phyloP scores from a whole-genome alignment of 768 basidiomycete genomes.

The Cystobasidium onofrii region DNA sequence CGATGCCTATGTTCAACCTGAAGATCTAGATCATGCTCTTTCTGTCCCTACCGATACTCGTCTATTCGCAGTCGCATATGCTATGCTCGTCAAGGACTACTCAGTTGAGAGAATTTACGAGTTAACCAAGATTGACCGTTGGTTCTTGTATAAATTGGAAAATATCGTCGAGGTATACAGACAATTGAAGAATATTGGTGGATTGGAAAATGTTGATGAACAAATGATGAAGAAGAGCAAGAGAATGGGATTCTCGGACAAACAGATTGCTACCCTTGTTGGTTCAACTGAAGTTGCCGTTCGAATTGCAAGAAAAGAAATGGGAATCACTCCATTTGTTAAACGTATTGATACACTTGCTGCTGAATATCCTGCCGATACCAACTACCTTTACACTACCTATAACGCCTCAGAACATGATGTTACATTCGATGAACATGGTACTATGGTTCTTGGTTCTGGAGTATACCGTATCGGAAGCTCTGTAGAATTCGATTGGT shows the following conservation, averaged over 20 bases:
- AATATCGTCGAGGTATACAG: conserved; percentile 89
- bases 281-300: conserved; percentile 59
- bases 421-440: conserved; percentile 87
- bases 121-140: conserved; percentile 98
- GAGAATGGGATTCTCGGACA: conserved; percentile 88
- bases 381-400: conserved; percentile 98
- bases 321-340: conserved; percentile 88
- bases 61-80: conserved; percentile 91
- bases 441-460: conserved; percentile 97
- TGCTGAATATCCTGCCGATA: conserved; percentile 95
- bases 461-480: conserved; percentile 98
- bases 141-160: conserved; percentile 98
- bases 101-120: conserved; percentile 82
- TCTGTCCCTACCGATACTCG: conserved; percentile 85
- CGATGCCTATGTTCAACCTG: conserved; percentile 80
- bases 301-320: conserved; percentile 73
- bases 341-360: conserved; percentile 99
- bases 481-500: conserved; percentile 99
- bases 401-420: conserved; percentile 96
- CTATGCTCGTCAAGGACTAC: conserved; percentile 89
- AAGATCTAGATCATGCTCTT: conserved; percentile 73
- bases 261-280: conserved; percentile 78
- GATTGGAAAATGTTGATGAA: conserved; percentile 61
- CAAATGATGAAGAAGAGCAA: conserved; percentile 81
- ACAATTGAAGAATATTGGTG: conserved; percentile 61